A percentile compares a stretch with the other conserved stretches of the same genome.
phyloP scores from a whole-genome alignment of 306 rosid genomes.

The Lathyrus sativus region DNA sequence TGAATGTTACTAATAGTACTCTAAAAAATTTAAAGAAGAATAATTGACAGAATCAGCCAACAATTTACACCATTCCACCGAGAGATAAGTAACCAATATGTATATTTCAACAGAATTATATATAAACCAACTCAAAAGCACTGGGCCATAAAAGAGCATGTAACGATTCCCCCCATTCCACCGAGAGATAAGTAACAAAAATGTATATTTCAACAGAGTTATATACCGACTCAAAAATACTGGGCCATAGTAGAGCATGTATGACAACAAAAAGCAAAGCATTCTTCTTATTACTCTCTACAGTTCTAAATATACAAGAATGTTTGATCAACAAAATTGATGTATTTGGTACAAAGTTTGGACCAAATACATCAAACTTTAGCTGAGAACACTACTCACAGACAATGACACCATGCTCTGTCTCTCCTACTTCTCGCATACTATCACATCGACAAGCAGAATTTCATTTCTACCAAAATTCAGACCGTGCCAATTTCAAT shows the following conservation, averaged over 20 bases:
- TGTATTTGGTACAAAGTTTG: no score
- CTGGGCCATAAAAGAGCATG: background rate
- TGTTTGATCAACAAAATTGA: no score
- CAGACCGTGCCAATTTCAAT: background rate
- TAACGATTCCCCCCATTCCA: background rate
- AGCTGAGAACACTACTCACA: background rate
- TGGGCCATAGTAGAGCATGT: background rate
- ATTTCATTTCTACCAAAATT: slow-evolving; percentile 1
- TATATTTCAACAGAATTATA: background rate
- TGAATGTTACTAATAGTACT: slow-evolving; percentile 31
- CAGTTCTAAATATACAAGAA: no score
- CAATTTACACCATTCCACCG: background rate
- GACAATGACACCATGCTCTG: no score
- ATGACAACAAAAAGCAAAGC: slow-evolving; percentile 4
- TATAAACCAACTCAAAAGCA: slow-evolving; percentile 17
- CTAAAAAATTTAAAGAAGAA: background rate
- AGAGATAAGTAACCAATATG: background rate
- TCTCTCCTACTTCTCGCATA: background rate
- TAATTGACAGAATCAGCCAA: background rate
- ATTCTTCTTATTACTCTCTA: background rate
- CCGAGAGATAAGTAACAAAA: slow-evolving; percentile 2
- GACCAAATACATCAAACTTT: no score
- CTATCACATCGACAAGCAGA: background rate
- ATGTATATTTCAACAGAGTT: background rate
- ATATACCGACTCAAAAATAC: slow-evolving; percentile 2